A percentile compares a stretch with the other conserved stretches of the same genome.
Evolutionary conservation across 2,329 filamentous ascomycete species (phyloP).

Genomic region (Penicillium sp.): DNA sequence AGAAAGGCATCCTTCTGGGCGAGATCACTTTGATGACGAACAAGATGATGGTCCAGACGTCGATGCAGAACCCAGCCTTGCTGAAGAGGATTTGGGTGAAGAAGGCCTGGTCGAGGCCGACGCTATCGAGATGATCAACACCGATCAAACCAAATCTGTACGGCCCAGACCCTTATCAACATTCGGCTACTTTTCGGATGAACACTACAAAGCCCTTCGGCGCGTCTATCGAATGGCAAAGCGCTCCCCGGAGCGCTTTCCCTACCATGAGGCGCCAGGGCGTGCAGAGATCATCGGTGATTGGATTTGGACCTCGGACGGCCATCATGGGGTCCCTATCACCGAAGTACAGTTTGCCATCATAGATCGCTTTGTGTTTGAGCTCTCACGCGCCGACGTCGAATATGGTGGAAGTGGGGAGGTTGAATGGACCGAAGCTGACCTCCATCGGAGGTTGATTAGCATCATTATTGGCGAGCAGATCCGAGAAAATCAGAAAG

Average conservation of each 20-base stretch:
- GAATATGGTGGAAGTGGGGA: slow-evolving; percentile 42
- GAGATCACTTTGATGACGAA: slow-evolving; percentile 6
- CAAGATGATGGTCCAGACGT: neutral
- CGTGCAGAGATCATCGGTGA: slow-evolving; percentile 47
- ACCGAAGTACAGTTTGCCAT: slow-evolving; percentile 49
- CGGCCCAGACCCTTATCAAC: slow-evolving; percentile 35
- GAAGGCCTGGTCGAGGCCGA: neutral
- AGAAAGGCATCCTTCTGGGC: slow-evolving; percentile 8
- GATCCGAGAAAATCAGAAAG: slow-evolving; percentile 46
- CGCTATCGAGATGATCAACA: slow-evolving; percentile 11
- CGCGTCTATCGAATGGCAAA: slow-evolving; percentile 46
- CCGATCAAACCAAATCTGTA: slow-evolving; percentile 16
- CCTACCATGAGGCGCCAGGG: slow-evolving; percentile 40
- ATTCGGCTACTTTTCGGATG: slow-evolving; percentile 48
- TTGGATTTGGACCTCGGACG: slow-evolving; percentile 49
- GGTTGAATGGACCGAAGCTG: slow-evolving; percentile 50
- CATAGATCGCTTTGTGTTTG: slow-evolving; percentile 45
- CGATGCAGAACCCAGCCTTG: neutral
- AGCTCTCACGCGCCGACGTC: slow-evolving; percentile 41
- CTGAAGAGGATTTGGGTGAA: neutral
- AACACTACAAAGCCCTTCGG: slow-evolving; percentile 46
- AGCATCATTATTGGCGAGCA: slow-evolving; percentile 54
- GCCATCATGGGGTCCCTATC: slow-evolving; percentile 45
- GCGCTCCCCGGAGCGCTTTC: slow-evolving; percentile 42
- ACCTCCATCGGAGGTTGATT: slow-evolving; percentile 49